Base-by-base conservation (phyloP, 192 early-diverging fungal genomes). In the Phycomyces nitens region DNA sequence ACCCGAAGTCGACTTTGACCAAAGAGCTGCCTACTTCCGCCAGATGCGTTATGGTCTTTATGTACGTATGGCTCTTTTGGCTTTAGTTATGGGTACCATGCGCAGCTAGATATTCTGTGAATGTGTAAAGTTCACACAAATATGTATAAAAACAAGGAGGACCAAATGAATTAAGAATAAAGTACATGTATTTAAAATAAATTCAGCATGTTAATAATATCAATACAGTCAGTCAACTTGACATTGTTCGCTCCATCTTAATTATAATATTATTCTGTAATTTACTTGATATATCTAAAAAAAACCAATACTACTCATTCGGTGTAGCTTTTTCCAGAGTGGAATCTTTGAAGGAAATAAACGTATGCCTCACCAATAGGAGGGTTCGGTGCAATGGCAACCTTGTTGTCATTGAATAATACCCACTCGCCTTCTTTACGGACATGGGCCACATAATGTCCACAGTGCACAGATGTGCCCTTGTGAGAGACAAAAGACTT, bases 41-140 rank as follows among this genome's bases (percentile, higher is more conserved):
- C 97, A 99, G 77, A 98, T 99, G 97, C 82, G 86, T 23, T 95
- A 98, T 78, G 97, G 97, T 60, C 82, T 99, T 74, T 98, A 89
- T 81, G 97, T 98, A 5, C 86, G 97, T 53, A 99, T 99, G 97
- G 95, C 97, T 9, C 80, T 99, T 23, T 77, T 99, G 58, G 92
- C 95, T 42, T 82, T 97, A 53, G 92, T 92, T n/a, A 71, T 85
- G 47, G 78, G 78, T 23, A 79, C 62, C 12, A 23, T 69, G 29
- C 60, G 60, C 44, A 58, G 53, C 24, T 71, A 59, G 34, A 66
- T 47, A 34, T 34, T 34, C 7, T 34, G 29, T 34, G 29, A 2
- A n/a, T n/a, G n/a, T n/a, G n/a, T n/a, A n/a, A n/a, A n/a, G n/a
- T n/a, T n/a, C 7, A 34, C 29, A 34, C 2, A 34, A 7, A 34